Evolutionary conservation across 2,329 filamentous ascomycete genomes (phyloP), one percentile per base, ranked within the genome.

Genomic region (Neopestalotiopsis rosae): DNA sequence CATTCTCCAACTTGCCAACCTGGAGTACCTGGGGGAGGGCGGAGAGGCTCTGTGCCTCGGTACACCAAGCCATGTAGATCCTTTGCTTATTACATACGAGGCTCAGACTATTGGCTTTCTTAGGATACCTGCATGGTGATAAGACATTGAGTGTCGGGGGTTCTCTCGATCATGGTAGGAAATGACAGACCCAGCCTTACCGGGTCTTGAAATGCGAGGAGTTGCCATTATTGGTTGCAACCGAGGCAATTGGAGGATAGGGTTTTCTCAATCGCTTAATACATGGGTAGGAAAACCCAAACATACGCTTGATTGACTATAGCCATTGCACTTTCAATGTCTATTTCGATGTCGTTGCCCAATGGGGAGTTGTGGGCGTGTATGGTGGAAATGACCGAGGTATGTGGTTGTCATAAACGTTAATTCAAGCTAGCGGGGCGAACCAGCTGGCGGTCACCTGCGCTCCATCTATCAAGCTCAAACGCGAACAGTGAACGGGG

Each of bases 1-100:
- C 61, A 64, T 64, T 64, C 61, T 64, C 61, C 61, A 64, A 64
- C 38, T 17, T 32, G 61, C 61, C 61, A 64, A 64, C 38, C 20
- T 32, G 61, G 61, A 40, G 38, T 20, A 59, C 10, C n/a, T 28
- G 57, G 57, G 24, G 57, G 20, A 28, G 24, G 24, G 12, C 59
- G 28, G 28, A 42, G 59, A 62, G 34, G 17, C 59, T 24, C 14
- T 6, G 30, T 49, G 42, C 61, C 61, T 64, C 61, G 61, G 61
- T 64, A 64, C 61, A 30, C 40, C 40, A 42, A 24, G 13, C 57
- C 6, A 30, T 59, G 57, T 59, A 30, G 57, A 30, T 59, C 30
- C 57, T 59, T 32, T 24, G 7, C 17, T 52, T n/a, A 52, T 17
- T 24, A 20, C 6, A 9, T 52, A 17, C 20, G 9, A 52, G 45